A percentile compares a stretch with the other conserved stretches of the same genome.
These are phyloP conservation scores for Hypoxylon sp. DNA, from an alignment of 2,329 filamentous ascomycete genomes.

Conservation along the genomic window DNA sequence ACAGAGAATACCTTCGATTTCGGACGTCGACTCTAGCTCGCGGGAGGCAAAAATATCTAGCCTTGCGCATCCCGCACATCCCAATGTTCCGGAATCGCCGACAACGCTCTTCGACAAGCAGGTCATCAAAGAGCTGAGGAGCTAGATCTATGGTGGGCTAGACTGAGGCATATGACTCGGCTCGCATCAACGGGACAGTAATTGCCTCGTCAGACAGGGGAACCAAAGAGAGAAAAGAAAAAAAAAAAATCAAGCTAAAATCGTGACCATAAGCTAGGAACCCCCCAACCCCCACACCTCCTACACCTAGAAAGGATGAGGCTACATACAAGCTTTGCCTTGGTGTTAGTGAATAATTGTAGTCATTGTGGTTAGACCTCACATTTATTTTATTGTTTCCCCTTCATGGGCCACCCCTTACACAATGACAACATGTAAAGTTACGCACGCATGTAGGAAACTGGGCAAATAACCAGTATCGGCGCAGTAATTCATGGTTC, in stretches of 20 bases:
- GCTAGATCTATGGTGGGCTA: slow-evolving; percentile 22
- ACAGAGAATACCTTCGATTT: no score
- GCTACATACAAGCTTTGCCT: slow-evolving; percentile 33
- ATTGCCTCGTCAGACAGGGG: slow-evolving; percentile 32
- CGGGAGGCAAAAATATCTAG: neutral
- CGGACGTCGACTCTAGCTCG: neutral
- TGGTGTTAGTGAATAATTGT: slow-evolving; percentile 30
- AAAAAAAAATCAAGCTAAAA: slow-evolving; percentile 24
- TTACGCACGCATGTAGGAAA: neutral
- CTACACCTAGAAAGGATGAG: slow-evolving; percentile 17
- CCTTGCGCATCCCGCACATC: neutral
- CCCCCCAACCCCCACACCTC: slow-evolving; percentile 23
- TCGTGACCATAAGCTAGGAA: slow-evolving; percentile 12
- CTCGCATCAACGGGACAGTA: slow-evolving; percentile 8
- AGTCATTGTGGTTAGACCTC: slow-evolving; percentile 25
- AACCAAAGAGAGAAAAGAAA: slow-evolving; percentile 13
- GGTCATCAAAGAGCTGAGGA: slow-evolving; percentile 11
- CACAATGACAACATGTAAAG: slow-evolving; percentile 17
- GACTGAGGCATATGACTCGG: slow-evolving; percentile 31
- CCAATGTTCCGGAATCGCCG: slow-evolving; percentile 18
- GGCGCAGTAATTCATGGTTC: no score
- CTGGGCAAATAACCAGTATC: slow-evolving; percentile 17
- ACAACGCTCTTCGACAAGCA: slow-evolving; percentile 24
- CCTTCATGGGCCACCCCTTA: slow-evolving; percentile 4
- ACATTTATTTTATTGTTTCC: neutral